Conservation (phyloP, 495 filamentous ascomycete genomes). For the Oleoguttula mirabilis region DNA sequence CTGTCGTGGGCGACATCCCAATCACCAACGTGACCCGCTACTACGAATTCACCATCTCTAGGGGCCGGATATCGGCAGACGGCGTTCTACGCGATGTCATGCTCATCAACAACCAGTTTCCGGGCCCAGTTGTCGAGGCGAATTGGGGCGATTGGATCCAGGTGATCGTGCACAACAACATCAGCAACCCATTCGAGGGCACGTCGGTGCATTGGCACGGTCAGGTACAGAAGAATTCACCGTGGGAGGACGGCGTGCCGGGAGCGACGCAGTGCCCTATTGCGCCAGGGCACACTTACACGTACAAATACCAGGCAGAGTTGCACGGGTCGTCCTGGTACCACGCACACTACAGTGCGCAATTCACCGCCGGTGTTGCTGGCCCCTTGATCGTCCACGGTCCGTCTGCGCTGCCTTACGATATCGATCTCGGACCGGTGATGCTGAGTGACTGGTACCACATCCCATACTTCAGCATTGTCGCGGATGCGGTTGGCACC, state of each 20-base stretch:
- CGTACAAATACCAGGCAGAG: conserved; percentile 20
- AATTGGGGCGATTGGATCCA: conserved; percentile 25
- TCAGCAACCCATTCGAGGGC: conserved; percentile 17
- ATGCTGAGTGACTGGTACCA: conserved; percentile 24
- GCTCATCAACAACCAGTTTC: conserved; percentile 31
- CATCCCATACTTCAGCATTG: conserved; percentile 16
- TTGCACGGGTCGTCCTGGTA: conserved; percentile 18
- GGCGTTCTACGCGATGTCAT: conserved; percentile 35
- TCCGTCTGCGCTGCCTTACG: conserved; percentile 14
- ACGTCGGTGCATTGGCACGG: conserved; percentile 24
- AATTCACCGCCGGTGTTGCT: conserved; percentile 18
- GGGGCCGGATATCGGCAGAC: conserved; percentile 37
- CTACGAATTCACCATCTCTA: conserved; percentile 44
- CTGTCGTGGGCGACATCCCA: conserved; percentile 7
- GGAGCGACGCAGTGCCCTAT: conserved; percentile 22
- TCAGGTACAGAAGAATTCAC: conserved; percentile 14
- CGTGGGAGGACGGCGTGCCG: conserved; percentile 20
- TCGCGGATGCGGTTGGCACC: conserved; percentile 10
- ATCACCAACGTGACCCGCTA: conserved; percentile 31
- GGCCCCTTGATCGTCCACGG: conserved; percentile 23
- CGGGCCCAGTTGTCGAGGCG: conserved; percentile 23
- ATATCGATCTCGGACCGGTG: conserved; percentile 26
- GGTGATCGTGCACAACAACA: conserved; percentile 19
- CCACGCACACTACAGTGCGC: conserved; percentile 21
- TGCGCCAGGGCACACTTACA: conserved; percentile 20